Evolutionary conservation across 2,329 filamentous ascomycete genomes (phyloP).

Genomic region (Sphaerulina musiva): DNA sequence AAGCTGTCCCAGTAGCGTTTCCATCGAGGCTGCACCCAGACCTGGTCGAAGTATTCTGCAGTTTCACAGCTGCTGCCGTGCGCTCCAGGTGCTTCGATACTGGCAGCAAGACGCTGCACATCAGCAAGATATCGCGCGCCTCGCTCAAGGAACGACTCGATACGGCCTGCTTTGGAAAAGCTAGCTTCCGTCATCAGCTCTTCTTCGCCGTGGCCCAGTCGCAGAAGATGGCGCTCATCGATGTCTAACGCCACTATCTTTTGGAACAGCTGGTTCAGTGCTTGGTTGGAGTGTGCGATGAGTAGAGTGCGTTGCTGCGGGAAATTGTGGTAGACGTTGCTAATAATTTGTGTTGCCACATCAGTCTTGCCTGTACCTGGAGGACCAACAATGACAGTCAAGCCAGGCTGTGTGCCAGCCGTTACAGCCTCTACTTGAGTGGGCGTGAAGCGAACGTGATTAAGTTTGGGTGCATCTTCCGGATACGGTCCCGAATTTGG

Average conservation of each 20-base stretch:
- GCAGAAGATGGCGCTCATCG: slow-evolving; percentile 85
- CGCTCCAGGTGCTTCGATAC: slow-evolving; percentile 81
- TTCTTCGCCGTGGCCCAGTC: slow-evolving; percentile 91
- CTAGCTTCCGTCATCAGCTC: slow-evolving; percentile 78
- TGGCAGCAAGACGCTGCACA: slow-evolving; percentile 77
- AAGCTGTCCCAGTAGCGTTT: slow-evolving; percentile 68
- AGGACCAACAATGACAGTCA: slow-evolving; percentile 89
- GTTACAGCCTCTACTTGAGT: slow-evolving; percentile 87
- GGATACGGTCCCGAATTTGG: slow-evolving; percentile 86
- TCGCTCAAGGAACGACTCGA: slow-evolving; percentile 91
- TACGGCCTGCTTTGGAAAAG: slow-evolving; percentile 89
- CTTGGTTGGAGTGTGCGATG: slow-evolving; percentile 95
- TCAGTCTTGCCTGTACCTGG: slow-evolving; percentile 99
- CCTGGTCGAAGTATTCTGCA: slow-evolving; percentile 89
- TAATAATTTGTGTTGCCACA: slow-evolving; percentile 96
- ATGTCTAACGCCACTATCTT: slow-evolving; percentile 97
- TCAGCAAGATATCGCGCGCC: slow-evolving; percentile 70
- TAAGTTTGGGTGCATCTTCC: slow-evolving; percentile 72
- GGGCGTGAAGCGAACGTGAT: slow-evolving; percentile 80
- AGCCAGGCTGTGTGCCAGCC: slow-evolving; percentile 86
- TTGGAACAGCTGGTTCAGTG: slow-evolving; percentile 92
- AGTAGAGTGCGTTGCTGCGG: slow-evolving; percentile 84
- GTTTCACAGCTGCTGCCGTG: slow-evolving; percentile 95
- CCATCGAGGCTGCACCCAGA: slow-evolving; percentile 87
- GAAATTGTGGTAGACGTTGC: slow-evolving; percentile 98